Conservation (phyloP, 257 asterid species). For the Solanum raphanifolium region DNA sequence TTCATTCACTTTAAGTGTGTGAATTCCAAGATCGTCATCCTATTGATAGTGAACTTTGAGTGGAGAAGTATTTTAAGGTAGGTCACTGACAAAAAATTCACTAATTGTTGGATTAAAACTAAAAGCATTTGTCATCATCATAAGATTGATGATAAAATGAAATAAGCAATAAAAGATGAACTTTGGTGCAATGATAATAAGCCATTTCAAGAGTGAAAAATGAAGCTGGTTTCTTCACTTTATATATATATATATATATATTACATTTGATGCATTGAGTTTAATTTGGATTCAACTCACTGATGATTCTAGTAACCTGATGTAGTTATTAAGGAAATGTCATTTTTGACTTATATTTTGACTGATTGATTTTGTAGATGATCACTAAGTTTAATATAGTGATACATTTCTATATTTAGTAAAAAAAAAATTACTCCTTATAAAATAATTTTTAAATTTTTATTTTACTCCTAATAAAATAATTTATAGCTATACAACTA, state of each 20-base stretch:
- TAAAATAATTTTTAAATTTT: too few relatives aligned
- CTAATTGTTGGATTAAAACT: background rate
- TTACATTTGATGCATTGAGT: background rate
- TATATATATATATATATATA: background rate
- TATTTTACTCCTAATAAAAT: too few relatives aligned
- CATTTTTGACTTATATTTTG: background rate
- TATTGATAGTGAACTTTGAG: background rate
- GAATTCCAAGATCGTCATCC: background rate
- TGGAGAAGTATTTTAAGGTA: background rate
- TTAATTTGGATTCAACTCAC: background rate
- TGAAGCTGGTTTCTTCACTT: background rate
- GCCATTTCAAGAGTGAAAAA: background rate
- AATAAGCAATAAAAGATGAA: background rate
- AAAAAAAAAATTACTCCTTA: too few relatives aligned
- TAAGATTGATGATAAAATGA: background rate
- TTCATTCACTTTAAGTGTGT: background rate
- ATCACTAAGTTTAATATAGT: too few relatives aligned
- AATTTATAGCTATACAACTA: too few relatives aligned
- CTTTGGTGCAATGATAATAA: background rate
- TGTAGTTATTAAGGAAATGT: background rate
- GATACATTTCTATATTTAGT: too few relatives aligned
- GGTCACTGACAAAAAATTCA: background rate
- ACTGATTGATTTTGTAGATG: too few relatives aligned
- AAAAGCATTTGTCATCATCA: background rate
- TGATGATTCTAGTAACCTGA: background rate